Evolutionary conservation across 176 grass and related monocot species (phyloP).

Genomic region (barley (Hordeum vulgare)): MorexV3_pseudomolecules_assembly NC_058519.1:507027153-507027652

Average conservation of each 20-base stretch:
- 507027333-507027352: conserved; percentile 92
- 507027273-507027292: background rate
- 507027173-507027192: background rate
- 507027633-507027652: background rate
- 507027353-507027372: conserved; percentile 92
- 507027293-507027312: conserved; percentile 15
- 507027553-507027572: too few relatives aligned
- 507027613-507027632: background rate
- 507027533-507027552: too few relatives aligned
- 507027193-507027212: conserved; percentile 9
- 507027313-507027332: background rate
- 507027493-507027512: too few relatives aligned
- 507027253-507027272: background rate
- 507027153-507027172: background rate
- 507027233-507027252: background rate
- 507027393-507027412: conserved; percentile 92
- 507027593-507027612: too few relatives aligned
- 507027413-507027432: conserved; percentile 27
- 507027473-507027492: too few relatives aligned
- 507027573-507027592: too few relatives aligned
- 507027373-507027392: conserved; percentile 83
- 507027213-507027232: background rate
- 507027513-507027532: too few relatives aligned
- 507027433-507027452: background rate
- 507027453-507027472: too few relatives aligned